Evolutionary conservation across 768 basidiomycete genomes (phyloP).

Genomic region (Lactarius trivialis): DNA sequence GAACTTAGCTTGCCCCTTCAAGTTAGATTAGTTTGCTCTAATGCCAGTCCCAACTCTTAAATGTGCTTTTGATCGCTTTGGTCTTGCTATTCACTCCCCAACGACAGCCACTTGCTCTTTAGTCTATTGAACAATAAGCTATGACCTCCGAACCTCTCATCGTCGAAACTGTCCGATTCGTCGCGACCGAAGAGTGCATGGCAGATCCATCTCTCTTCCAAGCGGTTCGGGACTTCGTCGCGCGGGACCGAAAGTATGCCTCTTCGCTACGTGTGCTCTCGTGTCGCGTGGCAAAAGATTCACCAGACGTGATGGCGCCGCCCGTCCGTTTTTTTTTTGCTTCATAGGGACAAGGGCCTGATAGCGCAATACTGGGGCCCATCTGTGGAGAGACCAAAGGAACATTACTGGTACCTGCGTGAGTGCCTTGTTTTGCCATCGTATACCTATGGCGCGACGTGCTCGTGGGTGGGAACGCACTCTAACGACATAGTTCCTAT

Average conservation of each 20-base stretch:
- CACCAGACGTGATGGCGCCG: no score
- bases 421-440: neutral
- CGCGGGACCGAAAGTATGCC: neutral
- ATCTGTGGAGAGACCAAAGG: neutral
- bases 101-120: neutral
- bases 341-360: constrained; percentile 2
- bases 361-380: constrained; percentile 14
- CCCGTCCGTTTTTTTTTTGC: no score
- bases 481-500: no score
- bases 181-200: neutral
- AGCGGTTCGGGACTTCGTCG: neutral
- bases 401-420: constrained; percentile 8
- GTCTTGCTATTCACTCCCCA: no score
- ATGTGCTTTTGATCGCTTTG: no score
- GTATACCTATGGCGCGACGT: no score
- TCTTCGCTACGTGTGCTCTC: no score
- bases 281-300: neutral
- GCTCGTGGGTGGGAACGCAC: no score
- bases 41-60: no score
- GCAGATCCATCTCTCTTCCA: constrained; percentile 1
- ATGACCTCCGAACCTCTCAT: neutral
- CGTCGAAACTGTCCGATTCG: neutral
- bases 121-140: neutral
- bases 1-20: no score
- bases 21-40: no score